Evolutionary conservation across 225 moss, liverwort and hornwort genomes (phyloP).

Genomic region (Asterella californica): DNA sequence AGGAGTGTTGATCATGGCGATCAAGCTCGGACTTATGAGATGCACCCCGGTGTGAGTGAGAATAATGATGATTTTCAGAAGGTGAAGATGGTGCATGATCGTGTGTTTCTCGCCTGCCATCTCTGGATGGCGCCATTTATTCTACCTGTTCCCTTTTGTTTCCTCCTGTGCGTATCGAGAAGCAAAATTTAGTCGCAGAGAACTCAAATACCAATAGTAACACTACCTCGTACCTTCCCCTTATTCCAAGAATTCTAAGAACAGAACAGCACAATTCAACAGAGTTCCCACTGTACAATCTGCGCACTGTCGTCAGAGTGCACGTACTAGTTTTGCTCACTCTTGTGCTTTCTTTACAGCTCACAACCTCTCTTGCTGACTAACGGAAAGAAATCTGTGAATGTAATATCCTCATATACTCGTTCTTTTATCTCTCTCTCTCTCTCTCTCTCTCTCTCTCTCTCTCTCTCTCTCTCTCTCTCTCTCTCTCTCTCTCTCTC

Average conservation of each 20-base stretch:
- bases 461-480: background rate
- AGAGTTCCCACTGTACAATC: background rate
- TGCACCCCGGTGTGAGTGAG: conserved; percentile 17
- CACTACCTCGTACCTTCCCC: too few relatives aligned
- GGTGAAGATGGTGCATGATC: conserved; percentile 30
- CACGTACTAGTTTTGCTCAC: background rate
- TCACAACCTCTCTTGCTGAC: background rate
- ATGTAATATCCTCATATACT: too few relatives aligned
- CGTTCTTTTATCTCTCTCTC: too few relatives aligned
- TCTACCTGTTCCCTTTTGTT: background rate
- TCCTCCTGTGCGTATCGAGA: background rate
- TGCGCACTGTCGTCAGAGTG: background rate
- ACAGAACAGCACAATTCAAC: background rate
- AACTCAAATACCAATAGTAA: background rate
- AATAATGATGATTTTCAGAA: conserved; percentile 21
- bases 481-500: too few relatives aligned
- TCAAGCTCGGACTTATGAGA: conserved; percentile 37
- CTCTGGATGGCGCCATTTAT: conserved; percentile 38
- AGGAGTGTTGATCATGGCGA: conserved; percentile 34
- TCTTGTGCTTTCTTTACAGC: background rate
- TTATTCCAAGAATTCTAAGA: background rate
- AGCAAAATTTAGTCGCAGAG: background rate
- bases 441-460: background rate
- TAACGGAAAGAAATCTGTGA: background rate
- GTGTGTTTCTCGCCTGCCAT: conserved; percentile 32